Base-by-base conservation (phyloP, 192 early-diverging fungal genomes). In the Pilobolus umbonatus region DNA sequence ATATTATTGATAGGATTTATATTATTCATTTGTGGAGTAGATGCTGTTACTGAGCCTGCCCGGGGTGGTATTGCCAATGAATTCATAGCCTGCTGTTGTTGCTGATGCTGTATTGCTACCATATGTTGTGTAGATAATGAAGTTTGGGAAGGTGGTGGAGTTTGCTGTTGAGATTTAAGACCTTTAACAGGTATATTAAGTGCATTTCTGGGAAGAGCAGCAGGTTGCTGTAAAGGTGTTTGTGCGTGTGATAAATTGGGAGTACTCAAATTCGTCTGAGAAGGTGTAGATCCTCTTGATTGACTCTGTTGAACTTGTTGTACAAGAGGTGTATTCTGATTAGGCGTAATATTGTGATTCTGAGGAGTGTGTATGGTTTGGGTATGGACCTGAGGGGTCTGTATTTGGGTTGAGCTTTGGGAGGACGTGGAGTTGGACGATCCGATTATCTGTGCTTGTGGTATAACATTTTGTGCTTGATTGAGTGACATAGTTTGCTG, bases 331-430 rank as follows among this genome's bases (percentile, higher is more conserved):
- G 21, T n/a, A 2, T 61, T 47, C 31, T 60, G 57, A 24, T 39
- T 25, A 38, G 47, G 53, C 4, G 44, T 45, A 6, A 39, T 43
- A 15, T 51, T 44, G n/a, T 42, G 49, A 2, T 47, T 39, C 12
- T 61, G 57, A 11, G 34, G 25, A 8, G 51, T 46, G 14, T 35
- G 47, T 11, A 59, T 48, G 8, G 64, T 40, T 36, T 65, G 63
- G 7, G 48, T 21, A 38, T 62, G 60, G 2, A 22, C 32, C 21
- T 55, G 61, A 1, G 52, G 32, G 4, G 36, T 12, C 26, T 44
- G 48, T 7, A 56, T 25, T 48, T 69, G 67, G 11, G 57, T 57
- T 11, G 38, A 29, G 2, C 30, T 22, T 21, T 54, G 52, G 5
- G 52, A 51, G 15, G 55, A 30, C 26, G 8, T 42, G 28, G 38